Evolutionary conservation across 208 protist species (phyloP).

Genomic region (Strigomonas galati): DNA sequence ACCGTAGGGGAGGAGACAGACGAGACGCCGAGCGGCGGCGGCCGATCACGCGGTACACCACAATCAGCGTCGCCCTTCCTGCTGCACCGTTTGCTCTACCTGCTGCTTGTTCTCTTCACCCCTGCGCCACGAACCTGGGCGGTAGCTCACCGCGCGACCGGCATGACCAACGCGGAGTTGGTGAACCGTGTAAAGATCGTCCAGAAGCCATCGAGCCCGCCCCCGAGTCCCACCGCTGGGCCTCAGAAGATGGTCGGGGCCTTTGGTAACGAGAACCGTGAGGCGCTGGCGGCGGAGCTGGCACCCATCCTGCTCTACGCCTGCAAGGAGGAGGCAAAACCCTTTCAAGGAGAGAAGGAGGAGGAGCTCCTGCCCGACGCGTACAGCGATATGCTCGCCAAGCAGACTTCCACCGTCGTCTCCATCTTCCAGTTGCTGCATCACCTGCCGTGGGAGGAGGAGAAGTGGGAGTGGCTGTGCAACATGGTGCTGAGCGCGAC

Average conservation of each 20-base stretch:
- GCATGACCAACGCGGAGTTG: background rate
- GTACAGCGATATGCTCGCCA: background rate
- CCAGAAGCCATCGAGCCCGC: background rate
- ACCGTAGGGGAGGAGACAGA: background rate
- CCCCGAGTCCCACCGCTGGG: background rate
- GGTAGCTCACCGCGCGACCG: background rate
- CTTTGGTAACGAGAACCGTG: background rate
- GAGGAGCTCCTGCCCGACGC: background rate
- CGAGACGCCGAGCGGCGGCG: too few relatives aligned
- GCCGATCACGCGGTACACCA: too few relatives aligned
- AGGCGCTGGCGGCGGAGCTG: background rate
- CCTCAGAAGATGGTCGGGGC: background rate
- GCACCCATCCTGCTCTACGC: background rate
- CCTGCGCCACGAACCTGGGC: background rate
- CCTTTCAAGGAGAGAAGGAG: background rate
- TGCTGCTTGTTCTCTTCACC: constrained; percentile 9
- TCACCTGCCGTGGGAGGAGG: background rate
- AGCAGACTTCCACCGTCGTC: background rate
- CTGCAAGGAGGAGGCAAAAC: background rate
- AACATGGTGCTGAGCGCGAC: constrained; percentile 11
- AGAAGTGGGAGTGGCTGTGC: constrained; percentile 12
- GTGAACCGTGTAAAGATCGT: background rate
- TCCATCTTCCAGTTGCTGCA: constrained; percentile 1
- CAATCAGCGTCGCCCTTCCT: background rate
- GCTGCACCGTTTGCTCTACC: constrained; percentile 6